Percentiles rank a stretch among this genome's conserved stretches.
Evolutionary conservation across 2,329 filamentous ascomycete genomes (phyloP).

Genomic region (Pseudovirgaria hyperparasitica): DNA sequence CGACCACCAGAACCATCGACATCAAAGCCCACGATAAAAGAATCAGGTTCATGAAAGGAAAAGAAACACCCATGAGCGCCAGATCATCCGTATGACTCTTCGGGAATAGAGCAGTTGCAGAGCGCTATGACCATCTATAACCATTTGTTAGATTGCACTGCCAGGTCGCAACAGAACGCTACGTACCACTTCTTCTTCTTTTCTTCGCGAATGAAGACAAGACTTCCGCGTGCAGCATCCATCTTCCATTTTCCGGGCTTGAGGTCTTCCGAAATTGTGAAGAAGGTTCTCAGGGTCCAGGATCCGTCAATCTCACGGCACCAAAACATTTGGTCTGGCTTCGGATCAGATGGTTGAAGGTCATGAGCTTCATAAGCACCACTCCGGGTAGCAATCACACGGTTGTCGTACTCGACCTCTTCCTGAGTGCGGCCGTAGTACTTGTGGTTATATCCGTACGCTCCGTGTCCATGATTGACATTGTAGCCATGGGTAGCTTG

Average conservation of each 20-base stretch:
- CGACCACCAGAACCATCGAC: no score
- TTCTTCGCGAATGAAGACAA: constrained; percentile 20
- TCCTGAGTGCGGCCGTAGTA: constrained; percentile 8
- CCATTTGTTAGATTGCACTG: no score
- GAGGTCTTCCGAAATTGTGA: constrained; percentile 25
- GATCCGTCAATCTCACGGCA: constrained; percentile 23
- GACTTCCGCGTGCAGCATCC: constrained; percentile 18
- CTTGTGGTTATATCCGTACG: no score
- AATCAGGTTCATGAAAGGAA: no score
- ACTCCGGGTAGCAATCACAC: constrained; percentile 16
- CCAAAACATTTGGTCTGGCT: constrained; percentile 23
- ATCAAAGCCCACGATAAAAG: no score
- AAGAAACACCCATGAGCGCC: no score
- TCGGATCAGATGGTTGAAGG: constrained; percentile 20
- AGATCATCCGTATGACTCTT: no score
- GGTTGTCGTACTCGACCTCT: constrained; percentile 18
- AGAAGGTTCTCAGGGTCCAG: constrained; percentile 21
- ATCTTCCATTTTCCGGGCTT: constrained; percentile 23
- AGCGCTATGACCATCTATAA: no score
- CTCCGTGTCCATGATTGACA: no score
- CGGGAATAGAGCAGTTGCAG: no score
- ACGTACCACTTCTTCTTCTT: not conserved
- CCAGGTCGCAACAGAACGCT: not conserved
- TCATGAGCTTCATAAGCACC: constrained; percentile 17
- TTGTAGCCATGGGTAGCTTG: no score